Conservation (phyloP, 2,329 filamentous ascomycete genomes). For the Calonectria montana region DNA sequence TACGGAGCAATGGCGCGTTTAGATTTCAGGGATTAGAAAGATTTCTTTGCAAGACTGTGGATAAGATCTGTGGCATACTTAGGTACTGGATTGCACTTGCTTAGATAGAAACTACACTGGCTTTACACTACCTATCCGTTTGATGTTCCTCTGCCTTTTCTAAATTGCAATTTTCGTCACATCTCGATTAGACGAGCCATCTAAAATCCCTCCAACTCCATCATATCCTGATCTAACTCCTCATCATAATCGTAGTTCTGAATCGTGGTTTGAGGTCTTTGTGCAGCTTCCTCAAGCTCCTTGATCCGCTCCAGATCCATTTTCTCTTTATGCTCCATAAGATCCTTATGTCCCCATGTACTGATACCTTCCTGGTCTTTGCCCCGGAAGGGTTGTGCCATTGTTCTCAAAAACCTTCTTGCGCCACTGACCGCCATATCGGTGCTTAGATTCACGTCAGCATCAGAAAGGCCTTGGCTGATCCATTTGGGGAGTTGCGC, state of each 20-base stretch:
- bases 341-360: conserved; percentile 86
- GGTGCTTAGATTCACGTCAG: conserved; percentile 89
- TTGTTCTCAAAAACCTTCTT: conserved; percentile 88
- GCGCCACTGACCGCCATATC: conserved; percentile 94
- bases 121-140: neutral
- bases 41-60: neutral
- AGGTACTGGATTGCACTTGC: neutral
- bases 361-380: conserved; percentile 92
- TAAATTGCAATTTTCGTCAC: conserved; percentile 2
- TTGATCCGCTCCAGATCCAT: conserved; percentile 75
- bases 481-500: conserved; percentile 97
- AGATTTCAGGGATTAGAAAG: neutral
- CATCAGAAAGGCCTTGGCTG: conserved; percentile 84
- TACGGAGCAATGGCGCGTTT: neutral
- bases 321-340: conserved; percentile 82
- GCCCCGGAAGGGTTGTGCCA: conserved; percentile 89
- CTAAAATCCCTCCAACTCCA: conserved; percentile 59
- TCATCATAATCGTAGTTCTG: conserved; percentile 63
- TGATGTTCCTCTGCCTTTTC: neutral
- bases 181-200: neutral
- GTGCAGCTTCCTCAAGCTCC: conserved; percentile 63
- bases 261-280: conserved; percentile 35
- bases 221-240: conserved; percentile 65
- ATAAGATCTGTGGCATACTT: neutral
- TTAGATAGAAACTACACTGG: neutral